Conservation (phyloP, 2,329 filamentous ascomycete species). For the Penicillium crustosum region DNA sequence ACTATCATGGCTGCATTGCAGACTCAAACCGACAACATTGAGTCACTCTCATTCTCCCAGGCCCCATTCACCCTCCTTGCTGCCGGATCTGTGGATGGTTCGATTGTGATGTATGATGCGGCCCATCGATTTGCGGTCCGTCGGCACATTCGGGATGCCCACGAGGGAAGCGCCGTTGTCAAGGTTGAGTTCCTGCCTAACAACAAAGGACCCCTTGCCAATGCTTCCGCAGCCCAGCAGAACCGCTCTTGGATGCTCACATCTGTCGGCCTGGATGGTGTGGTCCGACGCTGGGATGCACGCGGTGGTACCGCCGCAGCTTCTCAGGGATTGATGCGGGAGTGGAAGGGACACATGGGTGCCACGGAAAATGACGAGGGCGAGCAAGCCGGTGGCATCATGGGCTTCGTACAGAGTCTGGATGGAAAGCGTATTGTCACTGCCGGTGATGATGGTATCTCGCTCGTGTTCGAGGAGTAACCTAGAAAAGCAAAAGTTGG, state of each 20-base stretch:
- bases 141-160: slow-evolving; percentile 75
- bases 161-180: slow-evolving; percentile 86
- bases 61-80: slow-evolving; percentile 62
- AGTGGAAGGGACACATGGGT: slow-evolving; percentile 79
- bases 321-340: slow-evolving; percentile 70
- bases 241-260: slow-evolving; percentile 70
- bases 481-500: slow-evolving; percentile 2
- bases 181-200: slow-evolving; percentile 80
- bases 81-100: slow-evolving; percentile 63
- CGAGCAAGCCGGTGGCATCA: slow-evolving; percentile 79
- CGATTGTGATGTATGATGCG: slow-evolving; percentile 82
- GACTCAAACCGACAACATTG: slow-evolving; percentile 75
- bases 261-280: slow-evolving; percentile 87
- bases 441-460: slow-evolving; percentile 75
- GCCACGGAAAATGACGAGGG: slow-evolving; percentile 54
- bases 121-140: slow-evolving; percentile 84
- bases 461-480: slow-evolving; percentile 48
- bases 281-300: slow-evolving; percentile 83
- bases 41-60: slow-evolving; percentile 68
- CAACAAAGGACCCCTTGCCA: slow-evolving; percentile 32
- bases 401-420: slow-evolving; percentile 83
- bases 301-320: slow-evolving; percentile 66
- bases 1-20: slow-evolving; percentile 81
- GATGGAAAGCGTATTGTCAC: slow-evolving; percentile 77
- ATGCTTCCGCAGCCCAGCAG: slow-evolving; percentile 31